Evolutionary conservation across 2,329 filamentous ascomycete species (phyloP).

Genomic region (Aspergillus terreus): DNA sequence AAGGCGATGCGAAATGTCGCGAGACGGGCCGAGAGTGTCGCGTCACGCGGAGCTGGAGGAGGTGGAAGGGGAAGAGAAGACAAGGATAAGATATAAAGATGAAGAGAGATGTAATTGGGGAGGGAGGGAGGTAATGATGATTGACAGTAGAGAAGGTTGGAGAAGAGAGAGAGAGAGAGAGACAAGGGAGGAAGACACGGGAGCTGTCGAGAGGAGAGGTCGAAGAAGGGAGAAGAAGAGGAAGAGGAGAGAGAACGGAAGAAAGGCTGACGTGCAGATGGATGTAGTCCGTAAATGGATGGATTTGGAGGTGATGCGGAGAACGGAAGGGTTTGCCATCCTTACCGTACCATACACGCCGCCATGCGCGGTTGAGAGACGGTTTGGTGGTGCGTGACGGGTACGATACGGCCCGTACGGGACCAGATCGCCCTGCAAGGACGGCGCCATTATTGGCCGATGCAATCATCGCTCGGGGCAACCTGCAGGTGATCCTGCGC

Average conservation of each 20-base stretch:
- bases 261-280: conserved; percentile 15
- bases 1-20: neutral
- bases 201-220: conserved; percentile 17
- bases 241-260: conserved; percentile 13
- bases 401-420: conserved; percentile 18
- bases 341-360: conserved; percentile 10
- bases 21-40: neutral
- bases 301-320: conserved; percentile 14
- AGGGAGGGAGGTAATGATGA: conserved; percentile 2
- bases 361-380: neutral
- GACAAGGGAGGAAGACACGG: conserved; percentile 10
- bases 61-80: conserved; percentile 7
- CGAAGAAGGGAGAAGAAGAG: conserved; percentile 5
- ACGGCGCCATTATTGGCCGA: conserved; percentile 18
- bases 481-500: neutral
- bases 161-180: conserved; percentile 9
- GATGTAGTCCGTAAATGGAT: conserved; percentile 11
- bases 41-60: neutral
- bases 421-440: conserved; percentile 21
- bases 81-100: conserved; percentile 11
- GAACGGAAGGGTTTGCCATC: conserved; percentile 14
- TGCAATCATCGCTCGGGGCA: conserved; percentile 7
- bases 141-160: conserved; percentile 11
- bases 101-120: conserved; percentile 2
- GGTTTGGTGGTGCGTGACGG: conserved; percentile 7